phyloP scores from a whole-genome alignment of 306 rosid genomes.

The Glycine latifolia region DNA sequence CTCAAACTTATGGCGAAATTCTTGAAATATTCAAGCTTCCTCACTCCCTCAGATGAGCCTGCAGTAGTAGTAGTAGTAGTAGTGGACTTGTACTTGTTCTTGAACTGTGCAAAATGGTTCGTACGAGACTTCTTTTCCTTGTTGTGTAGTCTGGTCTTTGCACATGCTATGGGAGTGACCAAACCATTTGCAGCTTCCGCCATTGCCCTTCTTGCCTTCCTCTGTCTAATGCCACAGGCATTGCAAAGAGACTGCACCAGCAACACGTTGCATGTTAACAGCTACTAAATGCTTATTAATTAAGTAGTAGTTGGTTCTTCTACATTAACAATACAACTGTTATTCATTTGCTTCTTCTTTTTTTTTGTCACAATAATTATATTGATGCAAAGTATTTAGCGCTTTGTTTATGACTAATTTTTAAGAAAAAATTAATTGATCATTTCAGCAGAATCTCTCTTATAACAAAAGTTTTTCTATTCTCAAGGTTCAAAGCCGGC shows the following conservation, averaged over 20 bases:
- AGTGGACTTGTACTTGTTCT: conserved; percentile 52
- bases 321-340: too few relatives aligned
- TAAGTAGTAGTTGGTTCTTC: too few relatives aligned
- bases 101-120: conserved; percentile 47
- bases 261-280: conserved; percentile 15
- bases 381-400: too few relatives aligned
- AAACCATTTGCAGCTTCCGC: conserved; percentile 62
- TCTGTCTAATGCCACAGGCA: conserved; percentile 90
- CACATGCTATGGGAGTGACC: background rate
- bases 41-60: conserved; percentile 19
- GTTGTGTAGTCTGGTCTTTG: conserved; percentile 50
- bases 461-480: too few relatives aligned
- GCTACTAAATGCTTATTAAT: too few relatives aligned
- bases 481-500: too few relatives aligned
- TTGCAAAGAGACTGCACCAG: conserved; percentile 88
- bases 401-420: too few relatives aligned
- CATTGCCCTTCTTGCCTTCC: conserved; percentile 87
- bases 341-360: too few relatives aligned
- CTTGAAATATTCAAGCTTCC: conserved; percentile 45
- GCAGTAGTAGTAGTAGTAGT: background rate
- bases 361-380: too few relatives aligned
- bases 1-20: conserved; percentile 50
- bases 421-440: too few relatives aligned
- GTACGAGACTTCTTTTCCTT: conserved; percentile 63
- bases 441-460: too few relatives aligned